Conservation (phyloP, 148 eudicot species). For the Polygonum maritimum region DNA sequence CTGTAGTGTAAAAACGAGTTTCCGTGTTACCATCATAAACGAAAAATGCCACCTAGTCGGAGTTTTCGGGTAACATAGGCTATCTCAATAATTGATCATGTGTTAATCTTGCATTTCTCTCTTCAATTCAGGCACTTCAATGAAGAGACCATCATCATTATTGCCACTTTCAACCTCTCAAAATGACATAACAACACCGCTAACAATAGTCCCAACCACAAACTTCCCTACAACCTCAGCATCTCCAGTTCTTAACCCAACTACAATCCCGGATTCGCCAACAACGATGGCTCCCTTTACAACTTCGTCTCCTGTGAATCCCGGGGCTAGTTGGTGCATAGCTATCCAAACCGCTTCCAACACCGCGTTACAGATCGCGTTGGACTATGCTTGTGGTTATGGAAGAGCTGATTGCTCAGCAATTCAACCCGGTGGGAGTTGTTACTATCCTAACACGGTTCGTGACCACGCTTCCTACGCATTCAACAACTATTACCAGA, state of each 20-base stretch:
- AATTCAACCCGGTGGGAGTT: slow-evolving; percentile 39
- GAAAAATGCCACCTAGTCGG: no score
- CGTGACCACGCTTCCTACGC: slow-evolving; percentile 57
- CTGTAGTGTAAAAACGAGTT: no score
- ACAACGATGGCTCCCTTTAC: slow-evolving; percentile 20
- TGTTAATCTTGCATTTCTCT: background rate
- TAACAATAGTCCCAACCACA: slow-evolving; percentile 55
- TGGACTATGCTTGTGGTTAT: slow-evolving; percentile 63
- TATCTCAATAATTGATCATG: no score
- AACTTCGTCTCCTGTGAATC: slow-evolving; percentile 17
- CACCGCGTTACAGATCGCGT: slow-evolving; percentile 38
- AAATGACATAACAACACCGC: slow-evolving; percentile 74
- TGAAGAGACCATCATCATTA: slow-evolving; percentile 3
- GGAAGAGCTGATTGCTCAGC: slow-evolving; percentile 49
- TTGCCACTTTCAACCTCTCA: slow-evolving; percentile 27
- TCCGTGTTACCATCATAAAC: no score
- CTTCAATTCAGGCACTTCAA: slow-evolving; percentile 11
- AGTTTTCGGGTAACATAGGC: no score
- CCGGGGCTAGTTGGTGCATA: slow-evolving; percentile 51
- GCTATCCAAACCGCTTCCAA: slow-evolving; percentile 41
- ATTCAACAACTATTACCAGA: slow-evolving; percentile 60
- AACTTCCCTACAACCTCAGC: slow-evolving; percentile 26
- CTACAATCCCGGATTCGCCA: slow-evolving; percentile 39
- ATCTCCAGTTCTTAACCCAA: slow-evolving; percentile 37
- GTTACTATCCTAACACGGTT: slow-evolving; percentile 44